Evolutionary conservation across 2,329 filamentous ascomycete genomes (phyloP).

Genomic region (Elsinoe fawcettii): DNA sequence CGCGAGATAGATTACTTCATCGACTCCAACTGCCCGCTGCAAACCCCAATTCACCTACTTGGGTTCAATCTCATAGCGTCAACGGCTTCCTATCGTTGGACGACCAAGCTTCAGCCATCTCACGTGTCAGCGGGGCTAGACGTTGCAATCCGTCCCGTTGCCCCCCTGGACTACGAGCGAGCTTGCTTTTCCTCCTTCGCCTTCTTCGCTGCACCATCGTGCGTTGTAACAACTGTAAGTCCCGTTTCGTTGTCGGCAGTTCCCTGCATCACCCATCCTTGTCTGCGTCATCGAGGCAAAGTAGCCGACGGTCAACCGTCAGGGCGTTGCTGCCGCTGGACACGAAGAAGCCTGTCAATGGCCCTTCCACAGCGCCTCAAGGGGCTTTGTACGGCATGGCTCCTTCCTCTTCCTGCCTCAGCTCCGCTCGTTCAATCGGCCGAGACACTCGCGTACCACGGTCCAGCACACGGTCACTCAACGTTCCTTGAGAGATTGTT

Average conservation of each 20-base stretch:
- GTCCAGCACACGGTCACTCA: constrained; percentile 6
- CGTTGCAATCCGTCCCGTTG: constrained; percentile 10
- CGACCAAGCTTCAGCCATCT: constrained; percentile 8
- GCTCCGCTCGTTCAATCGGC: constrained; percentile 4
- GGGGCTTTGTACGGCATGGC: not conserved
- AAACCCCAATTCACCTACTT: not conserved
- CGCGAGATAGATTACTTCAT: not conserved
- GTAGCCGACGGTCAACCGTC: constrained; percentile 5
- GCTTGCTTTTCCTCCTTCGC: constrained; percentile 12
- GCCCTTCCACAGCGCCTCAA: not conserved
- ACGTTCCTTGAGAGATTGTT: constrained; percentile 13
- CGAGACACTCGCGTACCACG: not conserved
- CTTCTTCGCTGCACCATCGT: constrained; percentile 15
- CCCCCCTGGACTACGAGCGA: constrained; percentile 3
- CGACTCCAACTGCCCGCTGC: constrained; percentile 10
- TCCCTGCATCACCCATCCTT: not conserved
- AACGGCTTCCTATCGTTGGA: not conserved
- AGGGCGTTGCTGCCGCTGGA: not conserved
- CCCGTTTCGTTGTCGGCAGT: constrained; percentile 11
- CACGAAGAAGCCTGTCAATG: not conserved
- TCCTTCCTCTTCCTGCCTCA: not conserved
- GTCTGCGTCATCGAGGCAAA: constrained; percentile 3
- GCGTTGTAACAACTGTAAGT: constrained; percentile 14
- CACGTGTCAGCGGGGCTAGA: constrained; percentile 13
- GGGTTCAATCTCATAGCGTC: constrained; percentile 5